Conservation (phyloP, 176 grass and related monocot species). For the Lolium rigidum region DNA sequence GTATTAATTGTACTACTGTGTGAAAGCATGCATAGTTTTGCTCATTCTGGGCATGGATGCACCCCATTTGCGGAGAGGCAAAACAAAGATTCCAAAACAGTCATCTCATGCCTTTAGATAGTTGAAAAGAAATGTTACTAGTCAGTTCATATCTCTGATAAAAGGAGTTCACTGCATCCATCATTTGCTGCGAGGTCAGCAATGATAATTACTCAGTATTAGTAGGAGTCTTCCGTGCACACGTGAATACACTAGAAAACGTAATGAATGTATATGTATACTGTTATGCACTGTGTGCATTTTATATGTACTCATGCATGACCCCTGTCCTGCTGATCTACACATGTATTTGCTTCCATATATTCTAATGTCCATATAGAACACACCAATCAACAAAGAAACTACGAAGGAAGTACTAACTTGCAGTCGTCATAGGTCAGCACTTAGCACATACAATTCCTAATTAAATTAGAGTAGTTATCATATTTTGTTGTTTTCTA, state of each 20-base stretch:
- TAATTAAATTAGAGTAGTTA: background rate
- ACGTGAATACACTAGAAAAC: constrained; percentile 37
- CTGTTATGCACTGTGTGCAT: background rate
- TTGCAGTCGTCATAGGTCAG: background rate
- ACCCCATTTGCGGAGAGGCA: constrained; percentile 36
- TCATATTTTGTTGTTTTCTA: background rate
- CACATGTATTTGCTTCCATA: background rate
- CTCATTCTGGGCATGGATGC: constrained; percentile 22
- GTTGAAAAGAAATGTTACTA: constrained; percentile 42
- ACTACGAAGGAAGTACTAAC: background rate
- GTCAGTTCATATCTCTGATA: constrained; percentile 33
- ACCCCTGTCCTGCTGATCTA: background rate
- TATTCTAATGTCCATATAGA: too few species aligned
- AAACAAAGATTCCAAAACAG: constrained; percentile 51
- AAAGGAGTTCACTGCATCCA: constrained; percentile 43
- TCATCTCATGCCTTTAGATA: constrained; percentile 51
- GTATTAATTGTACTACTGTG: background rate
- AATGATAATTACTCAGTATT: constrained; percentile 37
- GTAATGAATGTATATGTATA: constrained; percentile 14
- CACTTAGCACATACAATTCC: background rate
- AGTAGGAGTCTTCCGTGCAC: constrained; percentile 26
- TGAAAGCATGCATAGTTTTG: constrained; percentile 34
- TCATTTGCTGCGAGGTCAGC: constrained; percentile 27
- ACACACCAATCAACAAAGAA: background rate
- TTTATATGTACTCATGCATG: background rate